Evolutionary conservation across 345 rosid species (phyloP).

Genomic region (Citrus trifoliata): DNA sequence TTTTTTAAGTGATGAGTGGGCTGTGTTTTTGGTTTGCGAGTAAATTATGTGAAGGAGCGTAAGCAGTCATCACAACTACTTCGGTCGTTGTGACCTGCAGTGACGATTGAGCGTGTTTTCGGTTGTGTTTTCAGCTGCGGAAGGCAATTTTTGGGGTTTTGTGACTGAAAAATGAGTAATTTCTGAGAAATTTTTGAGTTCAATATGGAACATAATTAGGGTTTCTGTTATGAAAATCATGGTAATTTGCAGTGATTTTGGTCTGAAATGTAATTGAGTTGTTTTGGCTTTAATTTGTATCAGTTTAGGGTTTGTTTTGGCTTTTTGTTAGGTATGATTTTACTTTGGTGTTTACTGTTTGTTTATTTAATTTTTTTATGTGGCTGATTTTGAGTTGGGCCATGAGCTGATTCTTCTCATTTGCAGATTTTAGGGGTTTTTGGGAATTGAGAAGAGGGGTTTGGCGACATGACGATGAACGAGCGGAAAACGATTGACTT

Average conservation of each 20-base stretch:
- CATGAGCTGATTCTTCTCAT: neutral
- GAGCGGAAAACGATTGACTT: conserved; percentile 41
- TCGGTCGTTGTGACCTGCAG: neutral
- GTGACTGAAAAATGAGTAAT: neutral
- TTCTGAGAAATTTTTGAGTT: neutral
- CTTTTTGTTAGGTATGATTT: neutral
- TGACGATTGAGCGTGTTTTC: neutral
- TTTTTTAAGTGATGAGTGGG: neutral
- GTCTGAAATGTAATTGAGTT: neutral
- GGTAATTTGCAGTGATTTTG: neutral
- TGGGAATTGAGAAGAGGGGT: conserved; percentile 6
- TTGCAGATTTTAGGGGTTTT: conserved; percentile 6
- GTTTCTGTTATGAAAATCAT: neutral
- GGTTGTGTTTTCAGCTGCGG: neutral
- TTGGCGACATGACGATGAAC: conserved; percentile 29
- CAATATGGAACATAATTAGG: neutral
- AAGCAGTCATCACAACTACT: neutral
- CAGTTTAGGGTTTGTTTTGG: neutral
- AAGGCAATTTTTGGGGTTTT: neutral
- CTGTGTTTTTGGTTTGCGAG: neutral
- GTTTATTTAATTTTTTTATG: neutral
- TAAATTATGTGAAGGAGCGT: neutral
- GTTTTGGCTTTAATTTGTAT: neutral
- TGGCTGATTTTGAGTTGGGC: neutral
- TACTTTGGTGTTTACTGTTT: neutral